These are phyloP conservation scores for Phytophthora sansomeana DNA, from an alignment of 352 stramenopile genomes.

Conservation along the genomic window DNA sequence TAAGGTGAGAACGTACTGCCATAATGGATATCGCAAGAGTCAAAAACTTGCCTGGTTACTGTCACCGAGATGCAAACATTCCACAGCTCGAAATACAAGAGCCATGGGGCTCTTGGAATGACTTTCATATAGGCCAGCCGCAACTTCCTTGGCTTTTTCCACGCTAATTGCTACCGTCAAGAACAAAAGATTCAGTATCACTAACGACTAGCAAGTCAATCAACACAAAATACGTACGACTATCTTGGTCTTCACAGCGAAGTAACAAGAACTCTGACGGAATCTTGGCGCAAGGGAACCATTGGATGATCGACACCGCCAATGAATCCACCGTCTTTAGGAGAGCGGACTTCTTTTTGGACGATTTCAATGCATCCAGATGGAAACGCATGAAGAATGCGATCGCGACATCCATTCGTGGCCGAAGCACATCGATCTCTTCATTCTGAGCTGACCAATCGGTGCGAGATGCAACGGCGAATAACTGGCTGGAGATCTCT, in stretches of 20 bases:
- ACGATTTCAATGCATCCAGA: conserved; percentile 58
- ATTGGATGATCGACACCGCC: conserved; percentile 54
- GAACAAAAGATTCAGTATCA: conserved; percentile 1
- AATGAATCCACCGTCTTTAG: conserved; percentile 62
- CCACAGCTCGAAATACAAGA: conserved; percentile 52
- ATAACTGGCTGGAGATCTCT: conserved; percentile 58
- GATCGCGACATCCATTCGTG: conserved; percentile 57
- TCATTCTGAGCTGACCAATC: conserved; percentile 37
- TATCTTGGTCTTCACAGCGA: conserved; percentile 76
- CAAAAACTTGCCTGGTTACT: conserved; percentile 36
- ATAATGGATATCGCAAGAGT: not conserved
- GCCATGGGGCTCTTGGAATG: conserved; percentile 62
- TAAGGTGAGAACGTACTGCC: not conserved
- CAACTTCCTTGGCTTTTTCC: conserved; percentile 42
- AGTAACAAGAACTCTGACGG: conserved; percentile 74
- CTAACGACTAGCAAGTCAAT: not conserved
- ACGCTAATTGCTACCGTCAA: conserved; percentile 43
- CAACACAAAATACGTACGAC: conserved; percentile 48
- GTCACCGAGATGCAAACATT: conserved; percentile 34
- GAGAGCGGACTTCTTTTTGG: conserved; percentile 51
- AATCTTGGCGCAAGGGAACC: conserved; percentile 67
- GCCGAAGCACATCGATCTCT: conserved; percentile 19
- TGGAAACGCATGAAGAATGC: conserved; percentile 80
- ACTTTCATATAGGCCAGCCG: conserved; percentile 24
- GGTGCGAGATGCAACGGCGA: conserved; percentile 42